Base-by-base conservation (phyloP, 73 alveolate species). In the Tetrahymena malaccensis region DNA sequence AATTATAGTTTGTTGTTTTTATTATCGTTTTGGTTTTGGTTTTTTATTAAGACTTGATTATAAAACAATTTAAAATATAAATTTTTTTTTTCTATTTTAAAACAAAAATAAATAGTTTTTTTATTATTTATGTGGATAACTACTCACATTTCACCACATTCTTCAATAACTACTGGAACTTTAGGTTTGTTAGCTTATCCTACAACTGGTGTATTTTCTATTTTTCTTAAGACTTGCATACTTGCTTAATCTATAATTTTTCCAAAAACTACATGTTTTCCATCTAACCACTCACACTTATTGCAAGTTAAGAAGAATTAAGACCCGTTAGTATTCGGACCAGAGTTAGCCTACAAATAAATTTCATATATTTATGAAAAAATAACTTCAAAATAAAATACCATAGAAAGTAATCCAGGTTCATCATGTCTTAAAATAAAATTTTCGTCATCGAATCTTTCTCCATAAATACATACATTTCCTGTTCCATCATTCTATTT, bases 181-280 rank as follows among this genome's bases (percentile, higher is more conserved):
- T 89, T 95, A 50, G 97, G 97, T 35, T 89, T 95, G 50, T 34
- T 50, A 10, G 34, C 16, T 34, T 50, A 93, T 17, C 97, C 97
- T 35, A 85, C 95, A 27, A 31, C 37, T 22, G 97, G 95, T 6
- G 94, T 89, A 13, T 93, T 25, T 95, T 95, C 97, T 85, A 95
- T 95, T 85, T 94, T 95, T 95, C 97, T 95, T 34, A 96, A 83
- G 5, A 96, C 98, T 84, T 96, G 31, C 98, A 94, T 55, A 96
- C 96, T 44, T 55, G 94, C 93, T 94, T 98, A 96, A 89, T 97
- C 97, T 56, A 96, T 95, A 34, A 98, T 98, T 98, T 98, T 98
- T 15, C 99, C 99, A 97, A 99, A 99, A 21, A 98, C 99, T 43
- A 99, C 99, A 97, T 99, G 99, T 96, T 98, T 99, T 43, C 98